These are phyloP conservation scores for Solanum ossicruentum DNA, from an alignment of 257 asterid genomes.

Conservation along the genomic window DNA sequence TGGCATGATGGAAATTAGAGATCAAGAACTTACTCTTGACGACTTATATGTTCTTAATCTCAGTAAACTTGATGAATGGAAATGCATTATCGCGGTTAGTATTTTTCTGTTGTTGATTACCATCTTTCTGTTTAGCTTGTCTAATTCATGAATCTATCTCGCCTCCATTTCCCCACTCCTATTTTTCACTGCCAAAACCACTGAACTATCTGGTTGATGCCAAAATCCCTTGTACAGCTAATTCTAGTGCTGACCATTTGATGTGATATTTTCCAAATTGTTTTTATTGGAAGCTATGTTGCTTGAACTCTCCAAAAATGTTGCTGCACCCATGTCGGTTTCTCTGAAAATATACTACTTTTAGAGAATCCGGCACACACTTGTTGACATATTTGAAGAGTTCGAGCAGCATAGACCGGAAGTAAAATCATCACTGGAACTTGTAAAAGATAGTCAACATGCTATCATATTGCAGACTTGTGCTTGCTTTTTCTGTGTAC, in stretches of 20 bases:
- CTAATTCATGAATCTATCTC: not conserved
- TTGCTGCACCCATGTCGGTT: not conserved
- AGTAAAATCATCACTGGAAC: not conserved
- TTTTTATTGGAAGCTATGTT: not conserved
- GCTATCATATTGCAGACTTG: not conserved
- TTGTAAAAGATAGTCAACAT: not conserved
- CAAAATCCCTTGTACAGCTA: not conserved
- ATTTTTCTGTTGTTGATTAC: not conserved
- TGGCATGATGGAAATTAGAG: constrained; percentile 94
- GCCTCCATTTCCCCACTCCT: not conserved
- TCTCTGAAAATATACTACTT: not conserved
- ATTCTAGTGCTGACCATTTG: not conserved
- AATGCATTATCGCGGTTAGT: constrained; percentile 70
- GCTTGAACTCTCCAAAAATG: not conserved
- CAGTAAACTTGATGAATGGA: constrained; percentile 96
- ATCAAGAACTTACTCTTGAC: constrained; percentile 84
- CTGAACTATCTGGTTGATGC: not conserved
- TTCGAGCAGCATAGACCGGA: not conserved
- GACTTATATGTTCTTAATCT: constrained; percentile 85
- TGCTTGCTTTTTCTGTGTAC: not conserved
- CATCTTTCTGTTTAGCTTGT: not conserved
- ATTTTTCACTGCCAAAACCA: not conserved
- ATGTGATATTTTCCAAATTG: not conserved
- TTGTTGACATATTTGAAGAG: not conserved
- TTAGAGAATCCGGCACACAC: not conserved